Conservation (phyloP, 441 rosid species). For the Pelargonium australe region DNA sequence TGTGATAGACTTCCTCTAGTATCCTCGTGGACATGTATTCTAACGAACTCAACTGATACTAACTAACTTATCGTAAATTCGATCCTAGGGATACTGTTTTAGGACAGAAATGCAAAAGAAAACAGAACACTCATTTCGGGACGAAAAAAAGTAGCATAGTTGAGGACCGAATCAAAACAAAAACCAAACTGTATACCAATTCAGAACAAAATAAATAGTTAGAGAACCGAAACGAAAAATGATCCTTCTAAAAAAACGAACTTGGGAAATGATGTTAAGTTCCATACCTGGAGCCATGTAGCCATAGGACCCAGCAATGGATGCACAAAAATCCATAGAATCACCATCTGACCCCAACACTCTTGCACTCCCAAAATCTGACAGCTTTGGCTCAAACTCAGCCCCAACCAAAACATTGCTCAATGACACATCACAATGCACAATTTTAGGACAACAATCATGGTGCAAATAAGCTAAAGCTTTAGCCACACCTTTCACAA, state of each 20-base stretch:
- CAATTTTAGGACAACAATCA: conserved; percentile 48
- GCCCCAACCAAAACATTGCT: conserved; percentile 49
- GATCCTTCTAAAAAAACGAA: too few species aligned
- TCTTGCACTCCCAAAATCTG: conserved; percentile 63
- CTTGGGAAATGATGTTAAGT: not conserved
- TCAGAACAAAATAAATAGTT: not conserved
- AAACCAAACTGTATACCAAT: too few species aligned
- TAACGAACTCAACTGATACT: too few species aligned
- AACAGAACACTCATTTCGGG: too few species aligned
- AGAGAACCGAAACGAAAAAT: not conserved
- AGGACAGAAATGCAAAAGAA: too few species aligned
- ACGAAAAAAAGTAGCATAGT: too few species aligned
- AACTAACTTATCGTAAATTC: too few species aligned
- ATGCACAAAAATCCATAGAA: conserved; percentile 34
- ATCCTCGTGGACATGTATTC: too few species aligned
- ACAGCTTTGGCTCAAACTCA: conserved; percentile 43
- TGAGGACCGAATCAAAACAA: too few species aligned
- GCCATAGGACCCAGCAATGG: conserved; percentile 51
- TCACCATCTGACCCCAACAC: conserved; percentile 24
- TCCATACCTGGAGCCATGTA: conserved; percentile 66
- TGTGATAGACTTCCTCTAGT: too few species aligned
- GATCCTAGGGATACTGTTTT: too few species aligned
- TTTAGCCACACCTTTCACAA: conserved; percentile 59
- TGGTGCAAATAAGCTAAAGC: conserved; percentile 61
- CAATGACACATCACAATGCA: conserved; percentile 49